Conservation (phyloP, 139 green algal species). For the Pleodorina starrii region DNA sequence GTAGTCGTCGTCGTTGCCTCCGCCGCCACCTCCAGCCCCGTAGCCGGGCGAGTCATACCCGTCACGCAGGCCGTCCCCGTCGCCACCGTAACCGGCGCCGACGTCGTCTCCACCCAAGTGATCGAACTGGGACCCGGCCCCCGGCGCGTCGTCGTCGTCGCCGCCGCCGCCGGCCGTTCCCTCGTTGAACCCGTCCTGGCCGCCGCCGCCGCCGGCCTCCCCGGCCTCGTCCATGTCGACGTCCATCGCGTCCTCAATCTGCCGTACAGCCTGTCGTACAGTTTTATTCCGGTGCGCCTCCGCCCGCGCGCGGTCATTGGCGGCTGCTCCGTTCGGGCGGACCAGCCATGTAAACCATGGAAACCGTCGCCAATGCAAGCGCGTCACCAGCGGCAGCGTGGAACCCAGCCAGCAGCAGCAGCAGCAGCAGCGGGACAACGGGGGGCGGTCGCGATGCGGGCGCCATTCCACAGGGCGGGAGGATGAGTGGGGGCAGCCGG, state of each 20-base stretch:
- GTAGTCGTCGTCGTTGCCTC: neutral
- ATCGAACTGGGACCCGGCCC: neutral
- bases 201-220: neutral
- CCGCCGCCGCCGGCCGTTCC: no score
- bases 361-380: no score
- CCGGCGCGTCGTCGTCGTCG: neutral
- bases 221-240: neutral
- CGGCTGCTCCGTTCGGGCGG: no score
- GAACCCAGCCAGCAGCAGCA: no score
- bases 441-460: no score
- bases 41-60: slow-evolving; percentile 2
- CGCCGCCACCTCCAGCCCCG: neutral
- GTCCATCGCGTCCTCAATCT: slow-evolving; percentile 22
- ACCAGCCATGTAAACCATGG: no score
- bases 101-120: neutral
- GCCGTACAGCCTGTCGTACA: neutral
- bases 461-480: no score
- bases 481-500: no score
- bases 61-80: neutral
- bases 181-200: no score
- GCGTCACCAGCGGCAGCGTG: no score
- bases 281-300: neutral
- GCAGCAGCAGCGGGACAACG: no score
- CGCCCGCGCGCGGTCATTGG: neutral
- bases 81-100: neutral